phyloP scores from a whole-genome alignment of 108 stramenopile genomes.

The Fragilaria crotonensis region DNA sequence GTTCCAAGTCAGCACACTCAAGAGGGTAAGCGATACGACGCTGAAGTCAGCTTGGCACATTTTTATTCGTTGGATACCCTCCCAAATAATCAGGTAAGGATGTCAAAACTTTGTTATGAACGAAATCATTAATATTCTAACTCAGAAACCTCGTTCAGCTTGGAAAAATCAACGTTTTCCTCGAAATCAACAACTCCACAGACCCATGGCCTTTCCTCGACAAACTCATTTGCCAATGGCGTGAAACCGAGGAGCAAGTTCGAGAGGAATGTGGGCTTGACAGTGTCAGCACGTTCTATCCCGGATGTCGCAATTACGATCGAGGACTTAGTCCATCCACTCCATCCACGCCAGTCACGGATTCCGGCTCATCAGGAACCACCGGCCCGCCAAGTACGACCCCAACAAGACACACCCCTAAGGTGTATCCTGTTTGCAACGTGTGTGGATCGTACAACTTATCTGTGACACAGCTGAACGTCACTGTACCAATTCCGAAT shows the following conservation, averaged over 20 bases:
- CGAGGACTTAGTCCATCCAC: not conserved
- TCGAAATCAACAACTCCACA: constrained; percentile 24
- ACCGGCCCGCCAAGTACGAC: not conserved
- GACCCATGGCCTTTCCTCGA: constrained; percentile 20
- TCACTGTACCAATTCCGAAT: not conserved
- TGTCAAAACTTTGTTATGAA: not conserved
- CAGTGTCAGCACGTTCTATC: not conserved
- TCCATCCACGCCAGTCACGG: constrained; percentile 6
- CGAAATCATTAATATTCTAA: not conserved
- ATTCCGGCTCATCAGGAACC: not conserved
- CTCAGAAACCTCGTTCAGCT: constrained; percentile 6
- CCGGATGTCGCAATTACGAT: constrained; percentile 9
- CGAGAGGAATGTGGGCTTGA: constrained; percentile 24
- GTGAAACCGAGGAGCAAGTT: constrained; percentile 29
- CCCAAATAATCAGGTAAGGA: constrained; percentile 9
- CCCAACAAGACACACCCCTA: not conserved
- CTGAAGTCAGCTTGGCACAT: constrained; percentile 43
- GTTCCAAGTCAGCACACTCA: constrained; percentile 52
- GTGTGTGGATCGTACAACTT: not conserved
- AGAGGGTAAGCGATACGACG: constrained; percentile 57
- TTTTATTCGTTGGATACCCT: constrained; percentile 26
- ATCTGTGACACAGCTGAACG: not conserved
- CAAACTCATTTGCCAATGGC: constrained; percentile 44
- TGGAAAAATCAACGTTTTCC: constrained; percentile 29
- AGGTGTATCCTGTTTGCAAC: not conserved